Evolutionary conservation across 2,329 filamentous ascomycete species (phyloP).

Genomic region (Cladosporium velox): DNA sequence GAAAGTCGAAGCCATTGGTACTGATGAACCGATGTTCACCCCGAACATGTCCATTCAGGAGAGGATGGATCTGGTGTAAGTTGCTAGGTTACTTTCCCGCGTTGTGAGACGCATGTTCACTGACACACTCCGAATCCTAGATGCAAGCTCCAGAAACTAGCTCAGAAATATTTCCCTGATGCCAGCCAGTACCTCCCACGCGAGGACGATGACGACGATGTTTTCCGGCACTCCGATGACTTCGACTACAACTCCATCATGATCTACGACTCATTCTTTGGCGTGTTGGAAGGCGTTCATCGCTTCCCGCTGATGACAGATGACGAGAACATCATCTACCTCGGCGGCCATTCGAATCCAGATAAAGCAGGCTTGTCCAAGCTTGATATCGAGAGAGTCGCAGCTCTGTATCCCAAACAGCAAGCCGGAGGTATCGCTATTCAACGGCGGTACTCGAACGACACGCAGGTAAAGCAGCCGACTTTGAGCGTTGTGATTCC

Average conservation of each 20-base stretch:
- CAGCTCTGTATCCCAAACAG: not conserved
- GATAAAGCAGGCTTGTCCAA: not conserved
- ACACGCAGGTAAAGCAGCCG: not conserved
- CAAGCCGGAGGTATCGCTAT: too few relatives aligned
- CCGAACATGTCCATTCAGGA: not conserved
- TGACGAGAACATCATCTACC: not conserved
- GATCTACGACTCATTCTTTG: not conserved
- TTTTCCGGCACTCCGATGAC: not conserved
- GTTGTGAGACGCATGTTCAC: too few relatives aligned
- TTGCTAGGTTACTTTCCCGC: too few relatives aligned
- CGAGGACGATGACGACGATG: not conserved
- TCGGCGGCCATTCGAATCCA: not conserved
- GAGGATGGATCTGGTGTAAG: not conserved
- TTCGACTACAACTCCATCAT: not conserved
- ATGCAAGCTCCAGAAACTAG: too few relatives aligned
- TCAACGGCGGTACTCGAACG: too few relatives aligned
- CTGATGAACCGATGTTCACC: not conserved
- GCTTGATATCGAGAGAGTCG: not conserved
- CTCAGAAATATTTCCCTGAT: too few relatives aligned
- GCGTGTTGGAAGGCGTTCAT: not conserved
- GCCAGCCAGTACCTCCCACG: not conserved
- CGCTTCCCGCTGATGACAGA: too few relatives aligned
- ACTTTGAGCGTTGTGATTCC: not conserved
- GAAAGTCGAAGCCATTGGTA: not conserved
- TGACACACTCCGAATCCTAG: too few relatives aligned